phyloP scores from a whole-genome alignment of 225 moss, liverwort and hornwort species.

The Pleurozium schreberi region DNA sequence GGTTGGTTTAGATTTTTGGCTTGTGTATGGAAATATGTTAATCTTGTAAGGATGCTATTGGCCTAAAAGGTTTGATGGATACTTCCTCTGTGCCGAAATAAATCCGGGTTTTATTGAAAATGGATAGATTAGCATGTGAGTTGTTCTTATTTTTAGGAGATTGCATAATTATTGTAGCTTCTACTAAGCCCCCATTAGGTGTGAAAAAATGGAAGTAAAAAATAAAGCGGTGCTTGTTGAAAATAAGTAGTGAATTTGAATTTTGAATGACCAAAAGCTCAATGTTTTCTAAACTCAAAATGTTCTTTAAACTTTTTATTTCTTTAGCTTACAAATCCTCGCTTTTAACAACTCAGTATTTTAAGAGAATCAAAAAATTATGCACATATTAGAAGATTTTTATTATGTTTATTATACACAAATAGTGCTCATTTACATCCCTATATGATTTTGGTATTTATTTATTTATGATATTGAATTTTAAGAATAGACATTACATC shows the following conservation, averaged over 20 bases:
- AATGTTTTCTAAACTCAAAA: not conserved
- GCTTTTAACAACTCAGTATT: not conserved
- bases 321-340: no score
- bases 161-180: no score
- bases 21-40: not conserved
- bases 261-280: not conserved
- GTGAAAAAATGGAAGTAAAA: no score
- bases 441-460: not conserved
- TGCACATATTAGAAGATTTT: not conserved
- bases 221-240: no score
- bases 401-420: no score
- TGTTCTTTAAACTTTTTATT: no score
- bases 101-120: no score
- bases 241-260: no score
- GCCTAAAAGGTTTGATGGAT: accelerated
- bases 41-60: accelerated
- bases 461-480: not conserved
- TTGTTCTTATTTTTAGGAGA: no score
- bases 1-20: not conserved
- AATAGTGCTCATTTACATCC: accelerated
- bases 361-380: not conserved
- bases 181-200: no score
- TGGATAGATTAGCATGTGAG: no score
- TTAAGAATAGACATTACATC: not conserved
- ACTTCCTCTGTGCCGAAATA: no score